Evolutionary conservation across 371 early-diverging fungal species (phyloP).

Genomic region (Mucor plumbeus): DNA sequence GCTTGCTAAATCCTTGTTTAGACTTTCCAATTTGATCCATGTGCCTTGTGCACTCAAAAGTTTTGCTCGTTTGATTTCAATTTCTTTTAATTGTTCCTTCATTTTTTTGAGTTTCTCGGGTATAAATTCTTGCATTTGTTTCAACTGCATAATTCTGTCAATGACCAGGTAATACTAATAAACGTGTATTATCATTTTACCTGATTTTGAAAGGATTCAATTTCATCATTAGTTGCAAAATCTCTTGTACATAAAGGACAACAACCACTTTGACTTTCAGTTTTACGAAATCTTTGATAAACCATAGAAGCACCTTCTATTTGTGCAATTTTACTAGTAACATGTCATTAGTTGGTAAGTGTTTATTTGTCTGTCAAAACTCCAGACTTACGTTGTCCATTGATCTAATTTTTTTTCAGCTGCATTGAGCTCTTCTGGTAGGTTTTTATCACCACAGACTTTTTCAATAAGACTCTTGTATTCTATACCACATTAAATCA

Average conservation of each 20-base stretch:
- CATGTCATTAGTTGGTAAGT: not conserved
- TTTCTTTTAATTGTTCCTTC: constrained; percentile 42
- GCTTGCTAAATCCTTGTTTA: constrained; percentile 17
- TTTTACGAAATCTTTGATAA: constrained; percentile 62
- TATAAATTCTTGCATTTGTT: constrained; percentile 40
- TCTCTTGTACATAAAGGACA: constrained; percentile 80
- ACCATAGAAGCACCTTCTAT: constrained; percentile 37
- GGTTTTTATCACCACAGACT: constrained; percentile 31
- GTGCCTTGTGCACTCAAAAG: constrained; percentile 18
- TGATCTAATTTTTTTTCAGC: constrained; percentile 20
- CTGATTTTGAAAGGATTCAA: constrained; percentile 55
- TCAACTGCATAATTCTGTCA: constrained; percentile 26
- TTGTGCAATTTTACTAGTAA: constrained; percentile 2
- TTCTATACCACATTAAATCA: not conserved
- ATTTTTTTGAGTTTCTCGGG: constrained; percentile 52
- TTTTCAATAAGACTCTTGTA: not conserved
- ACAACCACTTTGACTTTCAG: constrained; percentile 49
- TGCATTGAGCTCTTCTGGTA: constrained; percentile 30
- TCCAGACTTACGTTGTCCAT: constrained; percentile 32
- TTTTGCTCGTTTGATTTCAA: constrained; percentile 27
- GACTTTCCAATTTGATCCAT: constrained; percentile 20
- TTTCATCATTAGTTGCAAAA: constrained; percentile 55
- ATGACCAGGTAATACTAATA: not conserved
- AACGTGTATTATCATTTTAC: not conserved
- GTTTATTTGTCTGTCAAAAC: not conserved